These are phyloP conservation scores for Lentinula novae-zelandiae DNA, from an alignment of 1,284 basidiomycete genomes.

Conservation along the genomic window DNA sequence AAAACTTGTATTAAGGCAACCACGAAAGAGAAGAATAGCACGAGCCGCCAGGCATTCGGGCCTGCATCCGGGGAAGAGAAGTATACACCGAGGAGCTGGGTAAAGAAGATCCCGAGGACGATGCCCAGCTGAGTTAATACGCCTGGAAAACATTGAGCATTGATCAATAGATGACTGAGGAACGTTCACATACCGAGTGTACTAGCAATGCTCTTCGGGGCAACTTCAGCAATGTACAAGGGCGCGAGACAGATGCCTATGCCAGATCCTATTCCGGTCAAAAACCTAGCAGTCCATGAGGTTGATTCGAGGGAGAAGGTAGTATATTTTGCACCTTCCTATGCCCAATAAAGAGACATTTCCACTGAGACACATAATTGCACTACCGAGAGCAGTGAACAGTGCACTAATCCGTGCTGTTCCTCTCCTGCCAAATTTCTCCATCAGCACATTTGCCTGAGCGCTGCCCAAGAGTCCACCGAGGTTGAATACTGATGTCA, in stretches of 20 bases:
- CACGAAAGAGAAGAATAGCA: conserved; percentile 63
- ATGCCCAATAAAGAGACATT: conserved; percentile 56
- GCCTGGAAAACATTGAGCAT: conserved; percentile 37
- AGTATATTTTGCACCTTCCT: conserved; percentile 51
- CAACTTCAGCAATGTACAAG: conserved; percentile 80
- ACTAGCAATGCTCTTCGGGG: conserved; percentile 71
- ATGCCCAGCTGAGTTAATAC: conserved; percentile 88
- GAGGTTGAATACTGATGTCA: conserved; percentile 85
- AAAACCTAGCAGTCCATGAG: conserved; percentile 42
- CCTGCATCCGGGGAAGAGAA: conserved; percentile 60
- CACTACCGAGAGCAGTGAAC: conserved; percentile 57
- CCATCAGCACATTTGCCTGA: conserved; percentile 66
- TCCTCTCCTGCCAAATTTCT: conserved; percentile 64
- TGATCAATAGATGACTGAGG: conserved; percentile 5
- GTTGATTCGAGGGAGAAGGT: conserved; percentile 7
- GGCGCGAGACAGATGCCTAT: conserved; percentile 85
- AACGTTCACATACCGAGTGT: conserved; percentile 50
- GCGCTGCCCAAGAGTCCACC: conserved; percentile 83
- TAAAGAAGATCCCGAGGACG: conserved; percentile 79
- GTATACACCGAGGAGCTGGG: conserved; percentile 64
- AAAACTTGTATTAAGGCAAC: conserved; percentile 61
- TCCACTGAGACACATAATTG: conserved; percentile 61
- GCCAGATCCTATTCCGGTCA: conserved; percentile 80
- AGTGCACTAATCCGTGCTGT: conserved; percentile 58
- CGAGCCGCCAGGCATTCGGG: conserved; percentile 65